These are phyloP conservation scores for Pythium graminicola DNA, from an alignment of 352 stramenopile species.

Conservation along the genomic window DNA sequence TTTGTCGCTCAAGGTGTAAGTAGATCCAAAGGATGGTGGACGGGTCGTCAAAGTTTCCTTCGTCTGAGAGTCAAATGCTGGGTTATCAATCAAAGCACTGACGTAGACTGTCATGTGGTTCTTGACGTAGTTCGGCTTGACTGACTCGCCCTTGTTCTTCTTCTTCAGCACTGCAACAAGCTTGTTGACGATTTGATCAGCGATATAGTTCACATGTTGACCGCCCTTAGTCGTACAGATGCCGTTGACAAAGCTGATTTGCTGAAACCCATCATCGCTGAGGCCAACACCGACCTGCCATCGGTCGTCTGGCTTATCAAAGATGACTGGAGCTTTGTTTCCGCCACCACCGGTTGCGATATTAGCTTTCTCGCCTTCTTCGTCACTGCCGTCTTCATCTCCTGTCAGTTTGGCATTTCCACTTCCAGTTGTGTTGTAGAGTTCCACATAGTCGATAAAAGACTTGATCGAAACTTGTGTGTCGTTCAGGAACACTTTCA, in stretches of 20 bases:
- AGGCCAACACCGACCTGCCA: conserved; percentile 94
- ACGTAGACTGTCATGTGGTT: conserved; percentile 96
- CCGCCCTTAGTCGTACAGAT: conserved; percentile 96
- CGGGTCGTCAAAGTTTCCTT: conserved; percentile 96
- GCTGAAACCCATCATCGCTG: conserved; percentile 92
- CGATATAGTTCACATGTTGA: conserved; percentile 94
- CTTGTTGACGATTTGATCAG: conserved; percentile 85
- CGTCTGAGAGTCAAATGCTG: conserved; percentile 96
- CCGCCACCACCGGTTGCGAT: conserved; percentile 26
- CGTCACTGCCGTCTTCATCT: conserved; percentile 27
- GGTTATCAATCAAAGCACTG: conserved; percentile 96
- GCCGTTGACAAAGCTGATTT: conserved; percentile 97
- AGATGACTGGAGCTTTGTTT: conserved; percentile 65
- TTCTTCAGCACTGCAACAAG: conserved; percentile 91
- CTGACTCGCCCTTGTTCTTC: conserved; percentile 89
- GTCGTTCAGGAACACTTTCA: conserved; percentile 94
- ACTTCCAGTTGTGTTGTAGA: conserved; percentile 68
- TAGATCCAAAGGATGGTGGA: conserved; percentile 78
- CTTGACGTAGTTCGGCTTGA: conserved; percentile 94
- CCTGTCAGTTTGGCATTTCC: conserved; percentile 23
- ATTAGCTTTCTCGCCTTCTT: conserved; percentile 4
- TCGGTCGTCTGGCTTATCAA: conserved; percentile 88
- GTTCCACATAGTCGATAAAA: conserved; percentile 91
- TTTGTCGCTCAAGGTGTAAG: conserved; percentile 79
- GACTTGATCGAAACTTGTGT: conserved; percentile 88